Base-by-base conservation (phyloP, 2,329 filamentous ascomycete species). In the Sphaerulina populicola region DNA sequence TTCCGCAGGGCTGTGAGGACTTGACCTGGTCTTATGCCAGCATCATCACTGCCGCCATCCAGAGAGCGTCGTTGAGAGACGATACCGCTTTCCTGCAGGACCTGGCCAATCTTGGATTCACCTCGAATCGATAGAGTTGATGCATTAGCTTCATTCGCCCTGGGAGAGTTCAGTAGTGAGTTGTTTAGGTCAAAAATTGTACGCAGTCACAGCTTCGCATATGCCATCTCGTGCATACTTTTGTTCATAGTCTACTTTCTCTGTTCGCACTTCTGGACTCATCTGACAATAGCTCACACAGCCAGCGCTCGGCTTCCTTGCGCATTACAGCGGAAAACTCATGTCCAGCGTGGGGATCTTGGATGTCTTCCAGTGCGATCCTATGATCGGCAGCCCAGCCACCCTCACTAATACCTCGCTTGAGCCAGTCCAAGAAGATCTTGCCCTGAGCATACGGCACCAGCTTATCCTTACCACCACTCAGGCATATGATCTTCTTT, bases 291-390 rank as follows among this genome's bases (percentile, higher is more conserved):
- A 69, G 44, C 4, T 70, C 68, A 43, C 69, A 72, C 31, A 91
- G 66, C 67, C 87, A 91, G 33, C 69, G 68, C 9, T 84, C 74
- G 3, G 85, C 77, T 62, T 85, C 83, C 55, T 70, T 69, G 27
- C 81, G 74, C 87, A 93, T 91, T 5, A 69, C 74, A 1, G 72
- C 66, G 8, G 77, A 82, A 60, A 87, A 88, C n/a, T 74, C 72
- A 65, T 93, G 87, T 0, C 84, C 83, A 0, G 82, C 74, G 0
- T 78, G 82, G 1, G 80, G 74, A 60, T 88, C 90, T 0, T 88
- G 71, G 30, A 78, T 75, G 64, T 89, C 81, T 45, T 82, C 77
- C 4, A 90, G 64, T 33, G 71, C 71, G 1, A 86, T 69, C 0
- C 69, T 68, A 0, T 78, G 73, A 14, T 82, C 77, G 2, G 73